Base-by-base conservation (phyloP, 2,329 filamentous ascomycete species). In the Fusarium sarcochroum region DNA sequence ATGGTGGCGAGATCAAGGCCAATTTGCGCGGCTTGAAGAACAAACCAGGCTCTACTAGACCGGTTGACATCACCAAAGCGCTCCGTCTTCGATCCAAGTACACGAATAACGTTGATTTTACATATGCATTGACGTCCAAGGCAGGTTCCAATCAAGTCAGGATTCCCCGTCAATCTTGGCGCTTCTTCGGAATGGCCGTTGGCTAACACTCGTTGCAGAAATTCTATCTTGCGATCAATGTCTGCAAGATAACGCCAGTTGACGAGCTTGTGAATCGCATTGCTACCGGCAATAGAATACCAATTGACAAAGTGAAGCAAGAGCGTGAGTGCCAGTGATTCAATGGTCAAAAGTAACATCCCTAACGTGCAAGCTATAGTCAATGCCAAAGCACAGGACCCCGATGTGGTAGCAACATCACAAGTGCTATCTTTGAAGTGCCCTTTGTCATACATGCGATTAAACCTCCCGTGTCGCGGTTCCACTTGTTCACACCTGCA, bases 1-100 rank as follows among this genome's bases (percentile, higher is more conserved):
- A 99, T 73, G 87, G 89, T 11, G 91, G 91, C 34, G 93, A 98
- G 58, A 87, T 98, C 70, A 96, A 95, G 79, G 91, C 92, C n/a
- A 99, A 98, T 77, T 86, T 97, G 70, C 92, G 96, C 71, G 96
- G 96, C 6, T 81, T 99, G 65, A 99, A 99, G 81, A 98, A 97
- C 78, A 97, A 96, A 78, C 93, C 95, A 8, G 96, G 96, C 21
- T 97, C 96, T 44, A 99, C 96, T 40, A 90, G 93, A 74, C 96
- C 96, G 9, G 94, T 93, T 46, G 96, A 99, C 80, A 91, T 99
- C 65, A 99, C 96, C 9, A 84, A 87, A 68, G 86, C 89, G 62
- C 83, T 98, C 45, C 89, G 91, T 18, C 87, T 93, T 30, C 90
- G 88, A 67, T 87, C 89, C 13, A 85, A 85, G 42, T 97, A 95